Base-by-base conservation (phyloP, 1,284 basidiomycete species). In the Ustilago loliicola region DNA sequence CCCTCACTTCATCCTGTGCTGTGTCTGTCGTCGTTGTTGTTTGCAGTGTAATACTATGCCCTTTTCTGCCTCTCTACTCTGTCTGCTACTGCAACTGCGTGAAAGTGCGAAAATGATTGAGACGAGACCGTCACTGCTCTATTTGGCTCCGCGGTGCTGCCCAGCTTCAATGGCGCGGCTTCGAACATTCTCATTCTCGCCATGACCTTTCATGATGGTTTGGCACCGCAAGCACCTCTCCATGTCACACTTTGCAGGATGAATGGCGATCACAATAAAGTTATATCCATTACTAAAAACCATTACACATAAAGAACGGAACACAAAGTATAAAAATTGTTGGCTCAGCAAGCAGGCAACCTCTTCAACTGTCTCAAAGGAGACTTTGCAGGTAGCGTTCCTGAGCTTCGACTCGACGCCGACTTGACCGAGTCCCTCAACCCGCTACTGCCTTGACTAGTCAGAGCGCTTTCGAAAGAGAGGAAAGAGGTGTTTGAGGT, bases 331-430 rank as follows among this genome's bases (percentile, higher is more conserved):
- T n/a, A 10, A n/a, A 19, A 29, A 32, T 30, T 30, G 2, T 29
- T 4, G 29, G 5, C 21, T 51, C 45, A 23, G 42, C n/a, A 23
- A 29, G 60, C 48, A 45, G 42, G 42, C 42, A 45, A 45, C n/a
- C 42, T 7, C 42, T 45, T 45, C 42, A 45, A 21, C 42, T 23
- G 19, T 21, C 42, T 45, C 42, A 45, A 21, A 45, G 42, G 42
- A 29, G 48, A 50, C 48, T 50, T 50, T 25, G 48, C 27, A 50
- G 48, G 48, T 7, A 50, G 19, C 17, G 36, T 57, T 13, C 62
- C 55, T 3, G 57, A 50, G 32, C 45, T 59, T 23, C 62, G 53
- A 40, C 30, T 58, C 38, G 51, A 30, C 25, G 7, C 40, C 4
- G 55, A 57, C 5, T 19, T 45, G 42, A 23, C 7, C n/a, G 42